A percentile compares a stretch with the other conserved stretches of the same genome.
Conservation (phyloP, 2,329 filamentous ascomycete species). For the Dothiorella sarmentorum region DNA sequence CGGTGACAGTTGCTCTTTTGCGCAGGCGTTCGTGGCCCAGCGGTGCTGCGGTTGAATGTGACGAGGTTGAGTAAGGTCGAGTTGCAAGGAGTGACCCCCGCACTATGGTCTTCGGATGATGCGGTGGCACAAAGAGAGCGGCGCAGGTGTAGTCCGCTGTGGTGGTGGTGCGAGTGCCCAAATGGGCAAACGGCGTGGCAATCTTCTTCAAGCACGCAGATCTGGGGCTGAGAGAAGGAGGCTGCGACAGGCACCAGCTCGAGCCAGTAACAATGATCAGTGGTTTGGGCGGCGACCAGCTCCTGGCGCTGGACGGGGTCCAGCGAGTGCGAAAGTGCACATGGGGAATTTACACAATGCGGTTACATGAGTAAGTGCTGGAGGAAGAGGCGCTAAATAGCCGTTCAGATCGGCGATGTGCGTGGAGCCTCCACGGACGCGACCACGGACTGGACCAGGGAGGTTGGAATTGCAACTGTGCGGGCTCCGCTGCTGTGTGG, state of each 20-base stretch:
- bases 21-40: neutral
- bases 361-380: conserved; percentile 12
- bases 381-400: neutral
- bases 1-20: neutral
- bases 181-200: neutral
- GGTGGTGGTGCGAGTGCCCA: neutral
- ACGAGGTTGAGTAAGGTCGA: neutral
- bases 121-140: neutral
- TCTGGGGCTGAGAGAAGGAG: neutral
- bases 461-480: neutral
- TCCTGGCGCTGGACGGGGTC: neutral
- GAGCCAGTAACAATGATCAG: neutral
- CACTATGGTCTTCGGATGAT: neutral
- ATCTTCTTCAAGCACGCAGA: neutral
- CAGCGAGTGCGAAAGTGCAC: neutral
- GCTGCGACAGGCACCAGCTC: neutral
- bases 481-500: neutral
- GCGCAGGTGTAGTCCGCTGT: neutral
- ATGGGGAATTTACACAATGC: conserved; percentile 8
- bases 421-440: conserved; percentile 10
- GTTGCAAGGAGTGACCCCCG: neutral
- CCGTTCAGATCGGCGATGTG: conserved; percentile 8
- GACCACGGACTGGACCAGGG: neutral
- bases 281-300: neutral
- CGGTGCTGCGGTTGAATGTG: neutral